These are phyloP conservation scores for Leptographium lundbergii DNA, from an alignment of 2,329 filamentous ascomycete species.

Conservation along the genomic window DNA sequence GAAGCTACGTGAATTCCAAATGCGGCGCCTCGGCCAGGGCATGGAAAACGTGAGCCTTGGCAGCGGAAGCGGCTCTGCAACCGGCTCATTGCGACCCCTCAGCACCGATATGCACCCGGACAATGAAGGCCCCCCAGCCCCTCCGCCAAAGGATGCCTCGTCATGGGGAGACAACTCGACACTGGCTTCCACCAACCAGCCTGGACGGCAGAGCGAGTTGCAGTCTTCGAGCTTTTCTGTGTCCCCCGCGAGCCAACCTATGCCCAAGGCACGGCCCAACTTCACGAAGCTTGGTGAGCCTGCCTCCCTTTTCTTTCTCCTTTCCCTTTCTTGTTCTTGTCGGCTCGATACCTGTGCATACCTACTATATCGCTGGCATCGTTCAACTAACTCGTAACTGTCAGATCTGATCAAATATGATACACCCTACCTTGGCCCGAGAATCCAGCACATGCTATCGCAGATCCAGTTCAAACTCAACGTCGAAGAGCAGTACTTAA, in stretches of 20 bases:
- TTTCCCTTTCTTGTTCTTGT: not conserved
- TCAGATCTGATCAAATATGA: conserved; percentile 97
- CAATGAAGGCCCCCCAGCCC: conserved; percentile 39
- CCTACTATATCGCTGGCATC: not conserved
- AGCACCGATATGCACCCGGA: conserved; percentile 33
- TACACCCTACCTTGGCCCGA: conserved; percentile 84
- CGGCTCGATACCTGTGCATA: not conserved
- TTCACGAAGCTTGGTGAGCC: conserved; percentile 86
- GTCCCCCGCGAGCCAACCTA: conserved; percentile 12
- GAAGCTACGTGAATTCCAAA: conserved; percentile 75
- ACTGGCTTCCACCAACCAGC: conserved; percentile 42
- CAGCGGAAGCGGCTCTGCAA: conserved; percentile 27
- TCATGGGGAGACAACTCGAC: conserved; percentile 38
- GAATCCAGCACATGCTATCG: conserved; percentile 97
- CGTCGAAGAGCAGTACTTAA: conserved; percentile 97
- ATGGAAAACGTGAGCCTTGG: conserved; percentile 54
- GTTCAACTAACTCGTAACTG: not conserved
- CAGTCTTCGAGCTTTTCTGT: conserved; percentile 1
- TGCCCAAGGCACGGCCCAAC: conserved; percentile 70
- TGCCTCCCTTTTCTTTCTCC: conserved; percentile 1
- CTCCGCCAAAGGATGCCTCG: conserved; percentile 60
- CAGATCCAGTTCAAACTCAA: conserved; percentile 98
- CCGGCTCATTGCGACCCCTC: conserved; percentile 26
- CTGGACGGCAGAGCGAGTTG: conserved; percentile 50
- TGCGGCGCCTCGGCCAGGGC: conserved; percentile 60